phyloP scores from a whole-genome alignment of 768 basidiomycete genomes.

The Mycena galericulata region DNA sequence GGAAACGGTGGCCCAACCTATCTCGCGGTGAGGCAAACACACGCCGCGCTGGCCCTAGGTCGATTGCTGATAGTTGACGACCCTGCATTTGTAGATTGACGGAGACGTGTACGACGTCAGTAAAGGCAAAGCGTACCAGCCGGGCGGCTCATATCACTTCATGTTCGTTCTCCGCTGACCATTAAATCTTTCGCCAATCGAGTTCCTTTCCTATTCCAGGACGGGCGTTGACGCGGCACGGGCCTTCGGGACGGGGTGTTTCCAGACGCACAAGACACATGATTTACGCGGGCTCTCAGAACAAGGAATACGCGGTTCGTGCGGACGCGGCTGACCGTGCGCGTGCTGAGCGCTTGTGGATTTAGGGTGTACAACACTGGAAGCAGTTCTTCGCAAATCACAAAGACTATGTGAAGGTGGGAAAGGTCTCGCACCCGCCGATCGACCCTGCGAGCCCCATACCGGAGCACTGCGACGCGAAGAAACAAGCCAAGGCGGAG shows the following conservation, averaged over 20 bases:
- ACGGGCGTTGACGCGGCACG: slow-evolving; percentile 92
- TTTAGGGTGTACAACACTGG: slow-evolving; percentile 86
- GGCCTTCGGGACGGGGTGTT: slow-evolving; percentile 95
- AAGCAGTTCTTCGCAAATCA: slow-evolving; percentile 89
- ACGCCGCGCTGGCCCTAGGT: slow-evolving; percentile 19
- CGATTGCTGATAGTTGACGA: slow-evolving; percentile 7
- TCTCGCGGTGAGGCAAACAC: slow-evolving; percentile 73
- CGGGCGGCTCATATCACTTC: slow-evolving; percentile 85
- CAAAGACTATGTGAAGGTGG: slow-evolving; percentile 83
- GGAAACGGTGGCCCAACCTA: slow-evolving; percentile 82
- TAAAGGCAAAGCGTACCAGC: slow-evolving; percentile 84
- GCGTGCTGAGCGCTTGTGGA: slow-evolving; percentile 1
- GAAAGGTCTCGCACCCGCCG: slow-evolving; percentile 78
- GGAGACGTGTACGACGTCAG: slow-evolving; percentile 94
- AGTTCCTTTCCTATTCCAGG: slow-evolving; percentile 49
- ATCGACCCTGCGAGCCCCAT: slow-evolving; percentile 84
- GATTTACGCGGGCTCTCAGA: slow-evolving; percentile 87
- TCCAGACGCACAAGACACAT: slow-evolving; percentile 90
- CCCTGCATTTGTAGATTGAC: slow-evolving; percentile 72
- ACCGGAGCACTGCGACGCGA: slow-evolving; percentile 79
- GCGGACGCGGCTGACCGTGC: background rate
- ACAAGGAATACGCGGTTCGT: slow-evolving; percentile 76
- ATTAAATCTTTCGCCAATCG: slow-evolving; percentile 3
- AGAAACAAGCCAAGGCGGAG: slow-evolving; percentile 56
- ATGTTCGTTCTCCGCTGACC: slow-evolving; percentile 58